Conservation (phyloP, 306 rosid genomes). For the Urtica urens region DNA sequence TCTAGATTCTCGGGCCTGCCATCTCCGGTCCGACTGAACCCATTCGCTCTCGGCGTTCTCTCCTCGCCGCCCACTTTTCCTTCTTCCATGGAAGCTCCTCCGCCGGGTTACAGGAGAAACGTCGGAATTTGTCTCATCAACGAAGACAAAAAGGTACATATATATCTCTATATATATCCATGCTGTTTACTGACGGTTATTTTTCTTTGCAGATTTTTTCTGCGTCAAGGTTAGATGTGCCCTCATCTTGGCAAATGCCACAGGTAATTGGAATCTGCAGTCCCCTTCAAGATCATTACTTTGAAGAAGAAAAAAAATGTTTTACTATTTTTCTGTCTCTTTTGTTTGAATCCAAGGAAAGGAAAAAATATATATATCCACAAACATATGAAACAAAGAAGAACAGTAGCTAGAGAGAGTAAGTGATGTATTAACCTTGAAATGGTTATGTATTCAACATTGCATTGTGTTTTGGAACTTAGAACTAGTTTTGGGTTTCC, state of each 20-base stretch:
- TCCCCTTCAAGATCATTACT: too few relatives aligned
- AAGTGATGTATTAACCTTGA: too few relatives aligned
- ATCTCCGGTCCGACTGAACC: neutral
- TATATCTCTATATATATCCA: neutral
- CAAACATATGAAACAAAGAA: too few relatives aligned
- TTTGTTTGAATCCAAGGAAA: too few relatives aligned
- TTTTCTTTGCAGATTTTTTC: constrained; percentile 31
- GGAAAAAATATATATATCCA: too few relatives aligned
- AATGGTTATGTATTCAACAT: too few relatives aligned
- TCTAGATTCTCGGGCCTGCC: constrained; percentile 16
- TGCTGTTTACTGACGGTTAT: neutral
- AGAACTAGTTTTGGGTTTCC: neutral
- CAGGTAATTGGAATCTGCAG: constrained; percentile 54
- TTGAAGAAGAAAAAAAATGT: too few relatives aligned
- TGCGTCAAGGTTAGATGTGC: constrained; percentile 71
- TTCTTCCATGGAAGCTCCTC: constrained; percentile 69
- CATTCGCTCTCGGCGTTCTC: neutral
- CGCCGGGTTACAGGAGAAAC: constrained; percentile 70
- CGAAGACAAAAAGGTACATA: constrained; percentile 40
- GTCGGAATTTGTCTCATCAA: constrained; percentile 75
- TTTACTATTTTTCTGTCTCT: too few relatives aligned
- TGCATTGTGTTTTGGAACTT: neutral
- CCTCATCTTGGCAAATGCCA: constrained; percentile 91
- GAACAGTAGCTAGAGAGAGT: too few relatives aligned
- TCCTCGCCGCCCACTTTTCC: constrained; percentile 10